Conservation (phyloP, 768 basidiomycete genomes). For the Pulveroboletus sp. region DNA sequence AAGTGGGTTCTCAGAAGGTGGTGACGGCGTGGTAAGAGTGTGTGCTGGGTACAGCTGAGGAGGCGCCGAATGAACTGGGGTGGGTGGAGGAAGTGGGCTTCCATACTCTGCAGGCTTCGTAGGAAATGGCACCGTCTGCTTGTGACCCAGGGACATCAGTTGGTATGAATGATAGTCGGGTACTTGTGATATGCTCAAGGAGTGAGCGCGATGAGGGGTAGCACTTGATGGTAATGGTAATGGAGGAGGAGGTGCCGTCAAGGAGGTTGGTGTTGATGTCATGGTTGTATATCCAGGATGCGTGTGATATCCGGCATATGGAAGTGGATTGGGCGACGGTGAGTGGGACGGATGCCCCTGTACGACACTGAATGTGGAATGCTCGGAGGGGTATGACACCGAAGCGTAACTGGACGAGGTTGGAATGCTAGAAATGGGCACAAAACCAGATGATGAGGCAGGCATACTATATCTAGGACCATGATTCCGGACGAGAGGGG, state of each 20-base stretch:
- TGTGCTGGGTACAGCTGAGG: slow-evolving; percentile 23
- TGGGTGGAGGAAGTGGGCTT: slow-evolving; percentile 17
- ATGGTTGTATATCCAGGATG: slow-evolving; percentile 11
- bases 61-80: slow-evolving; percentile 20
- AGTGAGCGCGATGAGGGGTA: slow-evolving; percentile 22
- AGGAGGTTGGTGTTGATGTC: slow-evolving; percentile 9
- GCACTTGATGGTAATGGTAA: slow-evolving; percentile 9
- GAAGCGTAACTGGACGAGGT: slow-evolving; percentile 35
- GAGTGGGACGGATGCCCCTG: slow-evolving; percentile 40
- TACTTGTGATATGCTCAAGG: slow-evolving; percentile 25
- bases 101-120: slow-evolving; percentile 23
- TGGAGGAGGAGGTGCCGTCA: slow-evolving; percentile 1
- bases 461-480: slow-evolving; percentile 68
- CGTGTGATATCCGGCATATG: slow-evolving; percentile 12
- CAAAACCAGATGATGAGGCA: slow-evolving; percentile 62
- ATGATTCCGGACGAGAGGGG: slow-evolving; percentile 35
- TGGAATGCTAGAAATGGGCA: slow-evolving; percentile 43
- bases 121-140: slow-evolving; percentile 22
- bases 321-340: slow-evolving; percentile 18
- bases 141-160: slow-evolving; percentile 13
- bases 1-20: slow-evolving; percentile 19
- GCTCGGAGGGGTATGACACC: slow-evolving; percentile 32
- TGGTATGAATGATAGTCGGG: slow-evolving; percentile 25
- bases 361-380: slow-evolving; percentile 29
- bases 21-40: slow-evolving; percentile 19